These are phyloP conservation scores for Luzula sylvatica DNA, from an alignment of 176 grass and related monocot genomes.

Conservation along the genomic window DNA sequence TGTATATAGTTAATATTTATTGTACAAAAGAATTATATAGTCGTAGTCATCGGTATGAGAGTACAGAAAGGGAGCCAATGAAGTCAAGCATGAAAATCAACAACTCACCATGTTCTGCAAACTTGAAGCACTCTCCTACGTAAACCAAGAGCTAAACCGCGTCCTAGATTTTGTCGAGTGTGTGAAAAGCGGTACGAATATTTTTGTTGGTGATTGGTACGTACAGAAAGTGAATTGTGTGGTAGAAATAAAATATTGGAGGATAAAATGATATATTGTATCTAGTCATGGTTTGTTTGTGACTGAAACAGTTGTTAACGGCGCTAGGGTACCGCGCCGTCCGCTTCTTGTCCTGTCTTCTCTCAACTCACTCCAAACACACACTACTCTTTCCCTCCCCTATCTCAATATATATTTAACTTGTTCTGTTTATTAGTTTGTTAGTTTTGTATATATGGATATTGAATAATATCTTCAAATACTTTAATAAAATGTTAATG, in stretches of 20 bases:
- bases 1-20: not conserved
- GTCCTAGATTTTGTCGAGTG: not conserved
- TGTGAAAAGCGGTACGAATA: not conserved
- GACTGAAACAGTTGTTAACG: slow-evolving; percentile 32
- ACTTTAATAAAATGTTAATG: too few relatives aligned
- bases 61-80: too few relatives aligned
- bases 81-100: too few relatives aligned
- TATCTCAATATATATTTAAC: too few relatives aligned
- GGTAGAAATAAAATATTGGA: too few relatives aligned
- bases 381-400: slow-evolving; percentile 3
- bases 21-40: too few relatives aligned
- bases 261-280: too few relatives aligned
- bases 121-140: not conserved
- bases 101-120: not conserved
- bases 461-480: too few relatives aligned
- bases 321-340: slow-evolving; percentile 34
- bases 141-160: slow-evolving; percentile 8
- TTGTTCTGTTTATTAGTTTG: too few relatives aligned
- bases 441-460: too few relatives aligned
- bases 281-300: not conserved
- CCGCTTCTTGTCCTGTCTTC: slow-evolving; percentile 25
- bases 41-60: too few relatives aligned
- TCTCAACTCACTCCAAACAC: not conserved
- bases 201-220: not conserved
- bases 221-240: too few relatives aligned